These are phyloP conservation scores for Aphanomyces stellatus DNA, from an alignment of 352 stramenopile species.

Conservation along the genomic window DNA sequence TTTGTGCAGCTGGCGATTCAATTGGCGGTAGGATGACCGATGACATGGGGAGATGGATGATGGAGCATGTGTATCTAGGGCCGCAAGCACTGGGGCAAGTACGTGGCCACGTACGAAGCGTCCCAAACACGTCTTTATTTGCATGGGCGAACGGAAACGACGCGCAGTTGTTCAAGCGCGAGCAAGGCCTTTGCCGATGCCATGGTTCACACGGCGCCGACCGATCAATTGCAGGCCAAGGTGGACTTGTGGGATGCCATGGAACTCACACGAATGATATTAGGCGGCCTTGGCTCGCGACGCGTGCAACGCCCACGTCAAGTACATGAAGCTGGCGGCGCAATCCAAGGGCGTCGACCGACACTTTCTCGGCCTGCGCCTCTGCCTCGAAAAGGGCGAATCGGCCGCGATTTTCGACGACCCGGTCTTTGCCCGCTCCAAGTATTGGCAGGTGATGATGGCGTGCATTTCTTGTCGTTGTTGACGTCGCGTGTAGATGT, in stretches of 20 bases:
- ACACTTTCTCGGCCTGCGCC: constrained; percentile 88
- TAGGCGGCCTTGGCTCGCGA: constrained; percentile 30
- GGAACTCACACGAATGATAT: background rate
- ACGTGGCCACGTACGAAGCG: constrained; percentile 90
- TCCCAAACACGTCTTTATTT: constrained; percentile 91
- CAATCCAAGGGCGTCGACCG: constrained; percentile 86
- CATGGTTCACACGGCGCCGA: constrained; percentile 49
- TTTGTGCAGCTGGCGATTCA: constrained; percentile 96
- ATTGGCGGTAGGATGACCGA: constrained; percentile 53
- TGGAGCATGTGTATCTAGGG: constrained; percentile 28
- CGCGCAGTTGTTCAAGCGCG: constrained; percentile 66
- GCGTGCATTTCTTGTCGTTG: background rate
- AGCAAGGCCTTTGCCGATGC: constrained; percentile 81
- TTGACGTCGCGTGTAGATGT: constrained; percentile 28
- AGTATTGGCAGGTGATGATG: constrained; percentile 39
- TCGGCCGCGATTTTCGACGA: constrained; percentile 56
- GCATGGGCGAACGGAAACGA: constrained; percentile 91
- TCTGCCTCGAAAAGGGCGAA: constrained; percentile 43
- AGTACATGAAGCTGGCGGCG: constrained; percentile 62
- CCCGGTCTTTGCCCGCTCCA: constrained; percentile 46
- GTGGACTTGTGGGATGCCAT: background rate
- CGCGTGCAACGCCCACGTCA: constrained; percentile 40
- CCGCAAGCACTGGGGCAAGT: constrained; percentile 56
- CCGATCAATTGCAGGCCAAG: constrained; percentile 31
- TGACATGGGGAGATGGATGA: background rate